Percentiles rank a stretch among this genome's conserved stretches.
phyloP scores from a whole-genome alignment of 1,284 basidiomycete genomes.

The Amylostereum chailletii region DNA sequence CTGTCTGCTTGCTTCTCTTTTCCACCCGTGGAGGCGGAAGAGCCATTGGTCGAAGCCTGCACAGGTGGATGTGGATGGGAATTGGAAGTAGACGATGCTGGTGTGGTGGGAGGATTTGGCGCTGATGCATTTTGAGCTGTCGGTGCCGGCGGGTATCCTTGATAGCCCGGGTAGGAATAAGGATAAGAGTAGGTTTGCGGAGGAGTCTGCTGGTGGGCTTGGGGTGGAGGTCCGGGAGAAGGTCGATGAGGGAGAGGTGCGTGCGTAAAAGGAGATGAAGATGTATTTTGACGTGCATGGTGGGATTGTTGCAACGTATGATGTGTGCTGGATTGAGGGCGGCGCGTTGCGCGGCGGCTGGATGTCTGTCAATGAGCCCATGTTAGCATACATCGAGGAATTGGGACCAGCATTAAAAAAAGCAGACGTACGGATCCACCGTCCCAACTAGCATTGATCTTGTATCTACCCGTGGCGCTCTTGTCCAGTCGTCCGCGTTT shows the following conservation, averaged over 20 bases:
- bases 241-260: slow-evolving; percentile 36
- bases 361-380: slow-evolving; percentile 56
- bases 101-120: slow-evolving; percentile 5
- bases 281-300: slow-evolving; percentile 20
- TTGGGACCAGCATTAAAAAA: background rate
- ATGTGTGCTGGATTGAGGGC: slow-evolving; percentile 20
- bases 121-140: slow-evolving; percentile 8
- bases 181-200: too few relatives aligned
- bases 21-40: background rate
- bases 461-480: slow-evolving; percentile 58
- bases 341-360: slow-evolving; percentile 56
- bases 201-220: too few relatives aligned
- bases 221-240: too few relatives aligned
- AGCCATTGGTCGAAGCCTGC: background rate
- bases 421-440: slow-evolving; percentile 60
- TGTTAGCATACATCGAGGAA: background rate
- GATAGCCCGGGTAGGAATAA: slow-evolving; percentile 18
- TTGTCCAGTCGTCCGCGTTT: slow-evolving; percentile 72
- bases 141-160: slow-evolving; percentile 1
- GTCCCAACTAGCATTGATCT: slow-evolving; percentile 65
- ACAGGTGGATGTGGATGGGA: slow-evolving; percentile 4
- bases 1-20: background rate
- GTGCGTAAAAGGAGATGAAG: slow-evolving; percentile 52
- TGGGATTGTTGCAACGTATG: slow-evolving; percentile 19
- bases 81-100: slow-evolving; percentile 4